phyloP scores from a whole-genome alignment of 331 rosid genomes.

The Quercus phellos region DNA sequence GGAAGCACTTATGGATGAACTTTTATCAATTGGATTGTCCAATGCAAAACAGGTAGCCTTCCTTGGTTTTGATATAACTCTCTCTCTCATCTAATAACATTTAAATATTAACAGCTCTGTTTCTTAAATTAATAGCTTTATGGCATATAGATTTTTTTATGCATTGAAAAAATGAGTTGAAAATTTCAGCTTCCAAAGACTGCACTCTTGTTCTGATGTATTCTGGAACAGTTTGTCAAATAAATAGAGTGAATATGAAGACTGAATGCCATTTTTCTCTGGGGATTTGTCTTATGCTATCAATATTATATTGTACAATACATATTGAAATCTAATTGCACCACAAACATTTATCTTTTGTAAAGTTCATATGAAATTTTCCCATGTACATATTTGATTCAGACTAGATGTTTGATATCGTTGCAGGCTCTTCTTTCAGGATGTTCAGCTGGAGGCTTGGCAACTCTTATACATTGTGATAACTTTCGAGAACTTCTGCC shows the following conservation, averaged over 20 bases:
- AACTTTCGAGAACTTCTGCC: slow-evolving; percentile 56
- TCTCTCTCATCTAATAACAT: no score
- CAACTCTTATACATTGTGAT: slow-evolving; percentile 88
- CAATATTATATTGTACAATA: no score
- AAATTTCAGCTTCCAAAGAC: no score
- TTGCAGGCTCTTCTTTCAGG: slow-evolving; percentile 92
- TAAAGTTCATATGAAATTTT: background rate
- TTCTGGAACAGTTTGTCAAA: no score
- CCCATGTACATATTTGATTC: background rate
- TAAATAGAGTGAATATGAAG: no score
- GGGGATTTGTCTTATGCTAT: no score
- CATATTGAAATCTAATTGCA: no score
- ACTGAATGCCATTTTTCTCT: no score
- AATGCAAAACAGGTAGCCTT: slow-evolving; percentile 60
- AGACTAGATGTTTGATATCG: slow-evolving; percentile 1
- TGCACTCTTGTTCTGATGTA: no score
- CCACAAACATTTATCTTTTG: background rate
- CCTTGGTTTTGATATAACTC: background rate
- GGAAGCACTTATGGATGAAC: slow-evolving; percentile 74
- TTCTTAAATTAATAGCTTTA: background rate
- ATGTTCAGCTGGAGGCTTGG: slow-evolving; percentile 97
- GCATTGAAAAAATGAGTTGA: no score
- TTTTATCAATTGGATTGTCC: slow-evolving; percentile 70
- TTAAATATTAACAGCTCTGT: background rate
- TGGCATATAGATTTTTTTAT: no score